Conservation (phyloP, 1,139 yeast genomes). For the Candida dubliniensis region DNA sequence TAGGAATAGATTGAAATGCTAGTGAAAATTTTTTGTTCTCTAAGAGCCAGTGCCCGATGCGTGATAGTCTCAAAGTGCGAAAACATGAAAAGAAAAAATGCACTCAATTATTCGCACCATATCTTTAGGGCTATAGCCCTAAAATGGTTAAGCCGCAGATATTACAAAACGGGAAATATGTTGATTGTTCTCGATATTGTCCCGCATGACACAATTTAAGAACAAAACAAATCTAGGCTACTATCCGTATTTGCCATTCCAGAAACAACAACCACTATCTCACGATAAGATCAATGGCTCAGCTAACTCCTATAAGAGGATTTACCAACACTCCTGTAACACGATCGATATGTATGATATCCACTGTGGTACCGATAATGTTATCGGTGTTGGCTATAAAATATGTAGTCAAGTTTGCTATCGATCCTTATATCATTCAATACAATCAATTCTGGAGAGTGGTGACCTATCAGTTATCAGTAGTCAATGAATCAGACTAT, state of each 20-base stretch:
- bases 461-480: conserved; percentile 53
- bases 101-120: background rate
- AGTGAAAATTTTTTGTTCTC: conserved; percentile 6
- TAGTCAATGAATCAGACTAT: conserved; percentile 66
- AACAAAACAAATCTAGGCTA: background rate
- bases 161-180: background rate
- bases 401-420: conserved; percentile 50
- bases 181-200: too few relatives aligned
- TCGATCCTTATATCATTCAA: conserved; percentile 56
- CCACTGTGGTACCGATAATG: conserved; percentile 48
- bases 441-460: conserved; percentile 74
- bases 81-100: conserved; percentile 1
- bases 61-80: background rate
- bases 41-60: background rate
- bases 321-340: conserved; percentile 63
- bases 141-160: background rate
- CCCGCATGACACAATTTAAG: background rate
- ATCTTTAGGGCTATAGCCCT: conserved; percentile 3
- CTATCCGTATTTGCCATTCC: background rate
- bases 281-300: conserved; percentile 21
- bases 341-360: conserved; percentile 38
- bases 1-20: background rate
- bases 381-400: conserved; percentile 59
- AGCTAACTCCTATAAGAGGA: conserved; percentile 51
- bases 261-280: background rate